Conservation (phyloP, 768 basidiomycete genomes). For the Leccinellum albellum region DNA sequence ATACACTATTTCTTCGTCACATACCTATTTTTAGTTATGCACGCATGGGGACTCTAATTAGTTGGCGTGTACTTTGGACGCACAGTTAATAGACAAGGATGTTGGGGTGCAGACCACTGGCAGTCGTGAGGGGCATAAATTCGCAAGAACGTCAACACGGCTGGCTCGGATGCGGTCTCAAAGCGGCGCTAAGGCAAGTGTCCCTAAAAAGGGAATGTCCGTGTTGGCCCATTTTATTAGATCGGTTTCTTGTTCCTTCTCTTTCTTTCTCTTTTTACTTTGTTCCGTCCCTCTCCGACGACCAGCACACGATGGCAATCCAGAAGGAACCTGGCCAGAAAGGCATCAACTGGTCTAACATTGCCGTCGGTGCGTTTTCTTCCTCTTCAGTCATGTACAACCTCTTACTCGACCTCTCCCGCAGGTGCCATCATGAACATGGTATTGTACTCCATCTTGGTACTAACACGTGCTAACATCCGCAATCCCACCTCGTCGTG, state of each 20-base stretch:
- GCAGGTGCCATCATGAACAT: constrained; percentile 98
- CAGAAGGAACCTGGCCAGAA: constrained; percentile 87
- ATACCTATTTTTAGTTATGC: constrained; percentile 28
- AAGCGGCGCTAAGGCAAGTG: background rate
- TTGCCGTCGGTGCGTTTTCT: constrained; percentile 76
- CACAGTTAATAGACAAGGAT: constrained; percentile 7
- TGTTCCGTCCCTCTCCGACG: constrained; percentile 12
- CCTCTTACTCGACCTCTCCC: constrained; percentile 5
- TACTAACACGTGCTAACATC: constrained; percentile 6
- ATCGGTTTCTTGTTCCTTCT: constrained; percentile 3
- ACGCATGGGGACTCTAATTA: constrained; percentile 21
- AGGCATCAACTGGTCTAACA: constrained; percentile 91
- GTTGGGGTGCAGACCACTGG: background rate
- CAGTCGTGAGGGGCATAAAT: background rate
- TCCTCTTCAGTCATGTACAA: constrained; percentile 17
- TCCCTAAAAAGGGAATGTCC: constrained; percentile 4
- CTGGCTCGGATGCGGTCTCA: background rate
- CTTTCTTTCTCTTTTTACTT: constrained; percentile 4
- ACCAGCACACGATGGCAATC: constrained; percentile 60
- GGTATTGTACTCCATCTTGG: constrained; percentile 51
- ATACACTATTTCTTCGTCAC: constrained; percentile 25
- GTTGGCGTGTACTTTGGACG: constrained; percentile 20
- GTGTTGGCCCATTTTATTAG: too few relatives aligned
- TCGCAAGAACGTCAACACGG: background rate
- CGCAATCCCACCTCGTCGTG: constrained; percentile 1